Conservation (phyloP, 768 basidiomycete genomes). For the Flagelloscypha sp. region DNA sequence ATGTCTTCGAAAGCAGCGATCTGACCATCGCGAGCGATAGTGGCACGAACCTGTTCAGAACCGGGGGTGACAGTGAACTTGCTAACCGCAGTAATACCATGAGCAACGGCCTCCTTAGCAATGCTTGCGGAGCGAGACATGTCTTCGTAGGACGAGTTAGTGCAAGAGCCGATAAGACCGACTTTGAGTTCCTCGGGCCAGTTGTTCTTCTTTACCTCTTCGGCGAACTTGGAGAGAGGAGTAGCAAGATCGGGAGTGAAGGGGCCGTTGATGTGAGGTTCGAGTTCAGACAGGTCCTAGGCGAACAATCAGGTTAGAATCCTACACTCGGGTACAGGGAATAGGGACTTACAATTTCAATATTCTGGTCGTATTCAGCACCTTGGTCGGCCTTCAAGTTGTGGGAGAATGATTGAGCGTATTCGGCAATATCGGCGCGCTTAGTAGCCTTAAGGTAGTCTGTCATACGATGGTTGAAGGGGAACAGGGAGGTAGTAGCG, state of each 20-base stretch:
- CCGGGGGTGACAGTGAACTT: constrained; percentile 98
- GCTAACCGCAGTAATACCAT: constrained; percentile 85
- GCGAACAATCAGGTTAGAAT: constrained; percentile 2
- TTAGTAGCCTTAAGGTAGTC: constrained; percentile 94
- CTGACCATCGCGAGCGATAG: constrained; percentile 93
- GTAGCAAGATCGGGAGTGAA: constrained; percentile 99
- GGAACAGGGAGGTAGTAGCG: constrained; percentile 98
- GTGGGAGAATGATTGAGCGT: constrained; percentile 82
- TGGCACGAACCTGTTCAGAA: constrained; percentile 96
- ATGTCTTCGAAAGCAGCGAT: constrained; percentile 80
- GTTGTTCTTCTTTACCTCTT: constrained; percentile 85
- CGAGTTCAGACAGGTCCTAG: constrained; percentile 93
- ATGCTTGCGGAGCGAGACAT: constrained; percentile 97
- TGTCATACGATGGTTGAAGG: constrained; percentile 92
- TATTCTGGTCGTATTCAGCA: constrained; percentile 88
- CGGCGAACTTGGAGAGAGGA: constrained; percentile 91
- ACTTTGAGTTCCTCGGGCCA: constrained; percentile 98
- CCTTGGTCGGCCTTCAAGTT: constrained; percentile 84
- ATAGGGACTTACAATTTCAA: constrained; percentile 68
- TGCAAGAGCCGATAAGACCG: constrained; percentile 97
- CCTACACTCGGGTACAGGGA: constrained; percentile 1
- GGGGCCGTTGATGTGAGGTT: constrained; percentile 98
- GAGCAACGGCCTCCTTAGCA: constrained; percentile 77
- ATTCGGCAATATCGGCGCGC: constrained; percentile 78
- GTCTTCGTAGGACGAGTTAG: constrained; percentile 99